Evolutionary conservation across 1,284 basidiomycete genomes (phyloP).

Genomic region (Inonotus hispidus): DNA sequence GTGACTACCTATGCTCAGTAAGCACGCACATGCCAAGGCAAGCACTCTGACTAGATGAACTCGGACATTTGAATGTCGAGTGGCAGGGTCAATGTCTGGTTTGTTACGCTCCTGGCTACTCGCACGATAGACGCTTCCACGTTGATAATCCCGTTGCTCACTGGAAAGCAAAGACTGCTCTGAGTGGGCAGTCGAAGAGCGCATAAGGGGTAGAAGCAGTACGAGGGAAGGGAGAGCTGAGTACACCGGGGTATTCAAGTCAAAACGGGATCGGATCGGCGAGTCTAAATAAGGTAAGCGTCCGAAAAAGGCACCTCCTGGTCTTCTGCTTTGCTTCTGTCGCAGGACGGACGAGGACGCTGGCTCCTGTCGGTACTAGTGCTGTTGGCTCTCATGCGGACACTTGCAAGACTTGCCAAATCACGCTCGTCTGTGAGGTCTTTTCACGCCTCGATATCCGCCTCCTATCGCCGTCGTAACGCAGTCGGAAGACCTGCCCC

Average conservation of each 20-base stretch:
- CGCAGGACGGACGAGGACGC: too few species aligned
- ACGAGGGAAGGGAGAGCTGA: background rate
- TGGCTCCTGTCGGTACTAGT: too few species aligned
- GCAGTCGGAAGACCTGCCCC: slow-evolving; percentile 1
- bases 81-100: background rate
- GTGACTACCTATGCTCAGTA: slow-evolving; percentile 68
- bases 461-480: slow-evolving; percentile 6
- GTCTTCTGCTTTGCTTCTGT: too few species aligned
- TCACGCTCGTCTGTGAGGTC: background rate
- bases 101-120: background rate
- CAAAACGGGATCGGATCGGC: background rate
- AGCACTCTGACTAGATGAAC: slow-evolving; percentile 48
- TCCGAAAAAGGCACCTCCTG: background rate
- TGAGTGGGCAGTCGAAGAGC: background rate
- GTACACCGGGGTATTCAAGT: background rate
- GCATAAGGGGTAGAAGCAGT: background rate
- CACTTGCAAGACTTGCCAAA: slow-evolving; percentile 3
- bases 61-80: slow-evolving; percentile 23
- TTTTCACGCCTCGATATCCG: slow-evolving; percentile 3
- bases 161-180: slow-evolving; percentile 6
- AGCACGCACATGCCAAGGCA: slow-evolving; percentile 70
- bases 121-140: background rate
- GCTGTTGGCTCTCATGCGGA: background rate
- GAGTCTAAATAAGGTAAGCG: slow-evolving; percentile 3
- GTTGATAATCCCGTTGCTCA: background rate